phyloP scores from a whole-genome alignment of 2,329 filamentous ascomycete species.

The Fusarium domesticum region DNA sequence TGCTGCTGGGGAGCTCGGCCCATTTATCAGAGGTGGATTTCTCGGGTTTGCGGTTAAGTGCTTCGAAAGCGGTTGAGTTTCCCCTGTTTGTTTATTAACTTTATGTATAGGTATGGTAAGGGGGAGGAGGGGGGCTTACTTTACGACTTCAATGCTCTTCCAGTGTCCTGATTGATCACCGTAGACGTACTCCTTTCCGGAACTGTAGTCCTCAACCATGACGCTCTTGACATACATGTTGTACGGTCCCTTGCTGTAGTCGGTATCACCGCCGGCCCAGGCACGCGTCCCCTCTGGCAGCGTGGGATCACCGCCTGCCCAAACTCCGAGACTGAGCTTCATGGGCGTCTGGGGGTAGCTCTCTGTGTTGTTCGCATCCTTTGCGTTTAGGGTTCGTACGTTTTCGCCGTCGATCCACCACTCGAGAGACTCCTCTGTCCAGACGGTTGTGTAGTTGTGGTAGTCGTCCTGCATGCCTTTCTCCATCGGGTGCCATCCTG shows the following conservation, averaged over 20 bases:
- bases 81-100: constrained; percentile 37
- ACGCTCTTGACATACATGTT: constrained; percentile 69
- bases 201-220: constrained; percentile 55
- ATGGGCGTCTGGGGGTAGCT: constrained; percentile 76
- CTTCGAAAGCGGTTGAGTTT: constrained; percentile 54
- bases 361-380: constrained; percentile 58
- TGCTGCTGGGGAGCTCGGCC: constrained; percentile 45
- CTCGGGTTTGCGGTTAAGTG: constrained; percentile 39
- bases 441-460: constrained; percentile 75
- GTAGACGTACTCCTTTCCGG: constrained; percentile 64
- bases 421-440: constrained; percentile 64
- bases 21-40: constrained; percentile 53
- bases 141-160: constrained; percentile 59
- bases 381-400: constrained; percentile 61
- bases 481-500: constrained; percentile 54
- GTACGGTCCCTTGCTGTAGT: constrained; percentile 65
- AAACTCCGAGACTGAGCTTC: constrained; percentile 65
- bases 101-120: neutral
- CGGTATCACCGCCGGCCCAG: constrained; percentile 68
- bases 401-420: constrained; percentile 68
- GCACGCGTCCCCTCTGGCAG: constrained; percentile 56
- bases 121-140: constrained; percentile 40
- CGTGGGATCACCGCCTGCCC: constrained; percentile 58
- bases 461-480: constrained; percentile 56
- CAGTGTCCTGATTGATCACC: constrained; percentile 59